Conservation (phyloP, 768 basidiomycete species). For the Hericium coralloides region DNA sequence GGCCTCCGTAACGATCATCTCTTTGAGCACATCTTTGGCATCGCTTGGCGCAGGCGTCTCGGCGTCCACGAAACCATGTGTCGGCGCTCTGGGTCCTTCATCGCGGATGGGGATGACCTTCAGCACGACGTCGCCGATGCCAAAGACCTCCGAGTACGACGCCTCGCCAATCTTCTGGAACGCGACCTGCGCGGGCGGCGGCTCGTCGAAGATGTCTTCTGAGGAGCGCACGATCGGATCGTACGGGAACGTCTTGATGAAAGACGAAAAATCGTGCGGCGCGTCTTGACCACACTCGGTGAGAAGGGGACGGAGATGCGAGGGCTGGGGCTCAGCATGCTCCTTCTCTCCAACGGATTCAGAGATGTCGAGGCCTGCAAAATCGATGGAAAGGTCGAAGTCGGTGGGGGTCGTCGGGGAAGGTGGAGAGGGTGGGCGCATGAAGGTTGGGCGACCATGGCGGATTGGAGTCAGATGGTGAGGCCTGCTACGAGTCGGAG, state of each 20-base stretch:
- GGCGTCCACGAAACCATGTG: slow-evolving; percentile 14
- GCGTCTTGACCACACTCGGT: slow-evolving; percentile 61
- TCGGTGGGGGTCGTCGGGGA: slow-evolving; percentile 51
- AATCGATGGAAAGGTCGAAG: slow-evolving; percentile 36
- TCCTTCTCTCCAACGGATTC: slow-evolving; percentile 7
- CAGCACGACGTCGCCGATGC: slow-evolving; percentile 80
- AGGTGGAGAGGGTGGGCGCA: slow-evolving; percentile 34
- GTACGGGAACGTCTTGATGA: slow-evolving; percentile 72
- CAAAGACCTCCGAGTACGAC: slow-evolving; percentile 93
- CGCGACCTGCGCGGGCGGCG: slow-evolving; percentile 14
- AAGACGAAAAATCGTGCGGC: slow-evolving; percentile 72
- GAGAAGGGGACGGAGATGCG: slow-evolving; percentile 55
- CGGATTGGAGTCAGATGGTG: slow-evolving; percentile 67
- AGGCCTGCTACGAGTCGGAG: slow-evolving; percentile 25
- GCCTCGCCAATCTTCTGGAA: slow-evolving; percentile 94
- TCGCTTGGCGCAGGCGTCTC: slow-evolving; percentile 67
- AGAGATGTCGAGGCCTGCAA: slow-evolving; percentile 33
- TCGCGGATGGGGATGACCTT: slow-evolving; percentile 77
- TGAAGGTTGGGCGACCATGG: slow-evolving; percentile 26
- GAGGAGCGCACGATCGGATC: slow-evolving; percentile 51
- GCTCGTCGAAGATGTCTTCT: slow-evolving; percentile 18
- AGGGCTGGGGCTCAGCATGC: slow-evolving; percentile 27
- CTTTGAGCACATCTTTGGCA: slow-evolving; percentile 67
- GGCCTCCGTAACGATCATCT: slow-evolving; percentile 65
- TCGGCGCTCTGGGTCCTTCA: slow-evolving; percentile 24